Evolutionary conservation across 495 filamentous ascomycete species (phyloP).

Genomic region (Physcia stellaris): DNA sequence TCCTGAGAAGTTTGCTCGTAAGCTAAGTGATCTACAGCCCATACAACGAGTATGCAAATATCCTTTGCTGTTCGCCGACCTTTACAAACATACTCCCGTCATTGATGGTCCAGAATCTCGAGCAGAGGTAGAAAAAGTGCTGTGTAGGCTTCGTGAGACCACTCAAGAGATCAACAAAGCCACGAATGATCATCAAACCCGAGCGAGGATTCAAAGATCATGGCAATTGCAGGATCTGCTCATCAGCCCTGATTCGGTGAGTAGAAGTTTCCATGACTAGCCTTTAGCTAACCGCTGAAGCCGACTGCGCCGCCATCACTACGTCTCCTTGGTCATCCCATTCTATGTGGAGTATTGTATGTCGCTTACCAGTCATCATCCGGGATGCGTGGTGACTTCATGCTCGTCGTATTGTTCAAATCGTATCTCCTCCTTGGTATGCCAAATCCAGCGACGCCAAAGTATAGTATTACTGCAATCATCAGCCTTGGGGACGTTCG

Average conservation of each 20-base stretch:
- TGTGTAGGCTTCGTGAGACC: constrained; percentile 56
- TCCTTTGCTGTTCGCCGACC: constrained; percentile 69
- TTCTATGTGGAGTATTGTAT: constrained; percentile 76
- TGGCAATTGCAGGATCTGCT: constrained; percentile 72
- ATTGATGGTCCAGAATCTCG: constrained; percentile 72
- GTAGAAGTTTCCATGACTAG: constrained; percentile 3
- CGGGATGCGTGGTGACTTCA: constrained; percentile 59
- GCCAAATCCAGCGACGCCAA: constrained; percentile 39
- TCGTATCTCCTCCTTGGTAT: constrained; percentile 69
- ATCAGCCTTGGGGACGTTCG: constrained; percentile 56
- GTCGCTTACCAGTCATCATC: constrained; percentile 64
- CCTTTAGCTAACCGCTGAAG: constrained; percentile 12
- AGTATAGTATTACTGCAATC: constrained; percentile 62
- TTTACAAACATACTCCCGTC: constrained; percentile 68
- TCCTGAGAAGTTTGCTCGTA: not conserved
- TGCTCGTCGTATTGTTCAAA: constrained; percentile 77
- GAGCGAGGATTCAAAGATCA: constrained; percentile 47
- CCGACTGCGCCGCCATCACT: constrained; percentile 37
- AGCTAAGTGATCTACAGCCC: constrained; percentile 41
- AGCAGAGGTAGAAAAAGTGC: constrained; percentile 59
- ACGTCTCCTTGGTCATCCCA: constrained; percentile 66
- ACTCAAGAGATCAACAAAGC: constrained; percentile 67
- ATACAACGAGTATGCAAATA: constrained; percentile 92
- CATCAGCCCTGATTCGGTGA: constrained; percentile 56
- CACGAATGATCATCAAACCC: constrained; percentile 45